Percentiles rank a stretch among this genome's conserved stretches.
Conservation (phyloP, 257 asterid species). For the Henckelia pumila region DNA sequence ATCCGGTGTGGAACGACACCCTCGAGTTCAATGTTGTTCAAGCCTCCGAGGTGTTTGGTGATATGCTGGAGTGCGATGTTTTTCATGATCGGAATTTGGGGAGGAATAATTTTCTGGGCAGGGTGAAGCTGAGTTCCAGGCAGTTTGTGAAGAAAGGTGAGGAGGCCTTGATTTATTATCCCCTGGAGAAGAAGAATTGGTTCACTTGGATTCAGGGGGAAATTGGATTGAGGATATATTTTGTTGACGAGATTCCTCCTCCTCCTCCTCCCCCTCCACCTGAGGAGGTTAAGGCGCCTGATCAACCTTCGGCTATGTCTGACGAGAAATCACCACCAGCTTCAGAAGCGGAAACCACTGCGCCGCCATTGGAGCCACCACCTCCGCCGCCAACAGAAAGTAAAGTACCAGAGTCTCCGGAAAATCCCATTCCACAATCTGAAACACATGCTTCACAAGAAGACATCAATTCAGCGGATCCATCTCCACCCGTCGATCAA, state of each 20-base stretch:
- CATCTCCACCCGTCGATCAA: constrained; percentile 23
- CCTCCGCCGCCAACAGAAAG: constrained; percentile 31
- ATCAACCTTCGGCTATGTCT: constrained; percentile 23
- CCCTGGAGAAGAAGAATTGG: constrained; percentile 62
- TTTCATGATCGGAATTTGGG: constrained; percentile 61
- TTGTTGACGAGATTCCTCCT: constrained; percentile 46
- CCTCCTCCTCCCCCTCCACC: constrained; percentile 33
- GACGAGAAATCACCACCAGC: constrained; percentile 19
- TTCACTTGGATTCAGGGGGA: constrained; percentile 79
- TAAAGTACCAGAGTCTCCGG: constrained; percentile 23
- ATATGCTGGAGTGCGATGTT: constrained; percentile 64
- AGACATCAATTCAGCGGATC: constrained; percentile 24
- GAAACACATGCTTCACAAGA: constrained; percentile 19
- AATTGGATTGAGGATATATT: constrained; percentile 75
- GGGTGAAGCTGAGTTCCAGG: constrained; percentile 49
- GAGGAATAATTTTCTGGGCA: constrained; percentile 67
- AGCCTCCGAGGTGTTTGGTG: constrained; percentile 66
- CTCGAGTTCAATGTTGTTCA: constrained; percentile 64
- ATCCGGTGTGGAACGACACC: constrained; percentile 69
- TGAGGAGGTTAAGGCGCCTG: constrained; percentile 34
- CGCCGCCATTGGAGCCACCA: constrained; percentile 27
- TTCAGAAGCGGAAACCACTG: constrained; percentile 23
- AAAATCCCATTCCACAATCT: constrained; percentile 18
- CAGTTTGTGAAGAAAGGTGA: constrained; percentile 91
- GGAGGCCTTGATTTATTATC: constrained; percentile 78